Evolutionary conservation across 164 flowering plant genomes (phyloP), one percentile per base, ranked within the genome.

Genomic region (Buxus sempervirens): DNA sequence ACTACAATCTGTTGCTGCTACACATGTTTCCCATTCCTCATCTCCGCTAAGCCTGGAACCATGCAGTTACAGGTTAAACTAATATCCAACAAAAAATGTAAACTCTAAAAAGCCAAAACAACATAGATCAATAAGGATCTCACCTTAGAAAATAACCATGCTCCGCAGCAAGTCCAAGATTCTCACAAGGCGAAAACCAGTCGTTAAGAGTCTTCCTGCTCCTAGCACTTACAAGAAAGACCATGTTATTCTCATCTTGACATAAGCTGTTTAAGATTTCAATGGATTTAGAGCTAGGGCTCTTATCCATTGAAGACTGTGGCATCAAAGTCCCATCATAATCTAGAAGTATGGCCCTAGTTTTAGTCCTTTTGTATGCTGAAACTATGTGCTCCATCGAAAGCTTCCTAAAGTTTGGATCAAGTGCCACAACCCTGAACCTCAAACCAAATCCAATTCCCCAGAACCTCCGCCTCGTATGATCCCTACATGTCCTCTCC

Each of bases 301-400:
- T 81, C 79, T 87, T 87, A 58, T 87, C 88, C 48, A 87, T 80
- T 2, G 89, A 79, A 49, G 69, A 72, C 68, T 86, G 91, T 22
- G 95, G 91, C 85, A 84, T 84, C 58, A 89, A 66, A 21, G 91
- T 87, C 53, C 95, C 95, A 80, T 89, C 95, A 80, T 89, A 89
- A 62, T 89, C 95, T n/a, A 89, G 69, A 69, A 89, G 86, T 28
- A 89, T 87, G n/a, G 86, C 87, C 58, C 95, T 74, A 16, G 65
- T 73, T 32, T 57, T 82, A 51, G 89, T 83, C 74, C 89, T 79
- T 60, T 79, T 87, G 63, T 89, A 89, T 15, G 91, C 90, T 25
- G 90, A 87, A 32, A 84, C 83, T 45, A 89, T 87, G 62, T 82
- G 83, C 74, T 87, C 91, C 84, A 85, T 80, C 9, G 86, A 66